Evolutionary conservation across 176 grass and related monocot species (phyloP).

Genomic region (Carex myosuroides): DNA sequence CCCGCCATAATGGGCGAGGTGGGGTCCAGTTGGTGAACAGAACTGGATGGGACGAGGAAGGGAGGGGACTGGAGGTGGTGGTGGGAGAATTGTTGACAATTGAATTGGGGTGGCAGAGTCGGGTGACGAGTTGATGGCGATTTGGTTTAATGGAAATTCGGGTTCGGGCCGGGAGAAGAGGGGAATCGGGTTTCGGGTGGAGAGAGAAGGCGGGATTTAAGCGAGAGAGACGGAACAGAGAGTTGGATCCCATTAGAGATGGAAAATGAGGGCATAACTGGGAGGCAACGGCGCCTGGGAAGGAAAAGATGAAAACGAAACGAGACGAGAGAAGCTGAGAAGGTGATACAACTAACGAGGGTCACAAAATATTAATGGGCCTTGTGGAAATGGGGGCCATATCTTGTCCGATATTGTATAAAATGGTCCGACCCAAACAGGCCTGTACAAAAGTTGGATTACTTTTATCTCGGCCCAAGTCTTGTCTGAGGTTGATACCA

Average conservation of each 20-base stretch:
- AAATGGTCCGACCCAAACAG: background rate
- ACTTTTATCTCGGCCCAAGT: background rate
- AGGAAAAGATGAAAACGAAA: background rate
- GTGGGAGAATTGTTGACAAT: constrained; percentile 42
- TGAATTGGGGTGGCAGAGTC: constrained; percentile 12
- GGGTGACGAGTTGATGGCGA: constrained; percentile 29
- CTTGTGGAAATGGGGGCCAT: background rate
- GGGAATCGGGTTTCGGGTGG: background rate
- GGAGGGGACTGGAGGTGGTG: background rate
- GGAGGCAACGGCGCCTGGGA: background rate
- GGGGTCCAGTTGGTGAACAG: constrained; percentile 51
- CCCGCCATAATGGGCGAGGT: constrained; percentile 71
- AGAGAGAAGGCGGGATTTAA: background rate
- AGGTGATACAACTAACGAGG: background rate
- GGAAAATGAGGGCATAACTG: background rate
- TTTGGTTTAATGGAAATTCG: constrained; percentile 11
- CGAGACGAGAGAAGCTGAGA: background rate
- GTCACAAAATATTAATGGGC: background rate
- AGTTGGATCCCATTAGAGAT: background rate
- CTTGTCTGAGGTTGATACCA: background rate
- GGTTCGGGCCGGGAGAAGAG: constrained; percentile 7
- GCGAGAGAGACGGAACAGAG: constrained; percentile 31
- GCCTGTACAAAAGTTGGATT: background rate
- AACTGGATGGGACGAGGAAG: background rate
- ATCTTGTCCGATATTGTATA: background rate